Base-by-base conservation (phyloP, 768 basidiomycete genomes). In the Pisolithus marmoratus region DNA sequence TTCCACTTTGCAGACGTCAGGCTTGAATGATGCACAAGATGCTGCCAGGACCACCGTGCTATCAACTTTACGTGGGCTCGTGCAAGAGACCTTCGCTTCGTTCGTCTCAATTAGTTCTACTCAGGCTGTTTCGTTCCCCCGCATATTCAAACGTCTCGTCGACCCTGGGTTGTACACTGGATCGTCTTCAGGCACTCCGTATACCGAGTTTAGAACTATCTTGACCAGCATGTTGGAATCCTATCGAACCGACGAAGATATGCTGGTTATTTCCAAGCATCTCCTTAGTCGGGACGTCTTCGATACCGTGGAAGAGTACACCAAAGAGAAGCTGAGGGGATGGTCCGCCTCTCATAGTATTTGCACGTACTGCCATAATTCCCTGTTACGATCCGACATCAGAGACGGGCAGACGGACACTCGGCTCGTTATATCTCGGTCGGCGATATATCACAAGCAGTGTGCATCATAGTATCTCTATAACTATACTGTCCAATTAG, bases 201-300 rank as follows among this genome's bases (percentile, higher is more conserved):
- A 97, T 68, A 83, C 85, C 20, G 94, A 98, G 68, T 95, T 98
- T 69, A 80, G 92, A 42, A 80, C 82, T 11, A 94, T 99, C 54
- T 74, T 99, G 27, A 85, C 84, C 1, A 88, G 91, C n/a, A 99
- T 98, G 91, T 70, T 98, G 60, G 93, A 95, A 62, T 87, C 92
- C 2, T 98, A 97, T 70, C 83, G 87, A 37, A 83, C 87, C 4
- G 94, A 99, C 57, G 90, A 89, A 24, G 94, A 97, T 58, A 82
- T 94, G 77, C 73, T 98, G 23, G 69, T 76, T 40, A 93, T 95
- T 60, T 88, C 92, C 22, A 90, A 87, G 56, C 82, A 83, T 54
- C 71, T 98, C 42, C 73, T 94, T 40, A 80, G 87, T 55, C 78
- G 86, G 29, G 95, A 98, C 65, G 69, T 95, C 45, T 94, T 90